Conservation (phyloP, 768 basidiomycete species). For the Psilocybe tampanensis region DNA sequence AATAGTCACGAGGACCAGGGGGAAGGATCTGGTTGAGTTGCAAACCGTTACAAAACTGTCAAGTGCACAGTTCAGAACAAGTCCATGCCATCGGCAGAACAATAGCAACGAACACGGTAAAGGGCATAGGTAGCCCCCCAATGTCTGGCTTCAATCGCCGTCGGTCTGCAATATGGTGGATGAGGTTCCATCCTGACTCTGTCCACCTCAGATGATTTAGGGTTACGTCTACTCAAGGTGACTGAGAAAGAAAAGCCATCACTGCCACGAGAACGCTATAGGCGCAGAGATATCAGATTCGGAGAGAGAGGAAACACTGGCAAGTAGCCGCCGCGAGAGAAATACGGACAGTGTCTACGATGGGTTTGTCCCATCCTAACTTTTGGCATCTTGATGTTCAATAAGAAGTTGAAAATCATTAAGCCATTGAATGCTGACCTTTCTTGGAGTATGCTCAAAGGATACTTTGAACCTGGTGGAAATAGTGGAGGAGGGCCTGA, state of each 20-base stretch:
- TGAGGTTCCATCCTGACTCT: conserved; percentile 73
- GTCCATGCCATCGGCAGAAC: conserved; percentile 7
- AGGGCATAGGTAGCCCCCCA: conserved; percentile 90
- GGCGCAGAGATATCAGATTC: conserved; percentile 1
- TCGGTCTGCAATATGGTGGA: conserved; percentile 65
- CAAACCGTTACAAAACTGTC: conserved; percentile 73
- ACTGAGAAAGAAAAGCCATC: conserved; percentile 68
- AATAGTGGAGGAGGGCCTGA: conserved; percentile 65
- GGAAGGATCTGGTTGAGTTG: conserved; percentile 79
- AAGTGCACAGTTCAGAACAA: conserved; percentile 29
- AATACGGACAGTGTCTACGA: conserved; percentile 68
- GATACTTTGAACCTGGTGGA: conserved; percentile 84
- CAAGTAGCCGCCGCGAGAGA: neutral
- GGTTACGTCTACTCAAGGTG: conserved; percentile 65
- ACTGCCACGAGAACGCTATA: conserved; percentile 45
- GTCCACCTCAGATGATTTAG: conserved; percentile 71
- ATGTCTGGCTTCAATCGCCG: conserved; percentile 84
- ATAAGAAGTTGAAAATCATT: neutral
- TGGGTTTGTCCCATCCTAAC: conserved; percentile 84
- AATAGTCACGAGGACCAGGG: conserved; percentile 84
- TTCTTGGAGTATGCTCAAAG: conserved; percentile 78
- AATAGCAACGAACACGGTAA: conserved; percentile 68
- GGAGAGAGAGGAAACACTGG: conserved; percentile 2
- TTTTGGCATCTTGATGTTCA: conserved; percentile 73
- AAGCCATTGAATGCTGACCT: conserved; percentile 41